Percentiles rank a stretch among this genome's conserved stretches.
Conservation (phyloP, 805 yeast species). For the Candida mattraensis region DNA sequence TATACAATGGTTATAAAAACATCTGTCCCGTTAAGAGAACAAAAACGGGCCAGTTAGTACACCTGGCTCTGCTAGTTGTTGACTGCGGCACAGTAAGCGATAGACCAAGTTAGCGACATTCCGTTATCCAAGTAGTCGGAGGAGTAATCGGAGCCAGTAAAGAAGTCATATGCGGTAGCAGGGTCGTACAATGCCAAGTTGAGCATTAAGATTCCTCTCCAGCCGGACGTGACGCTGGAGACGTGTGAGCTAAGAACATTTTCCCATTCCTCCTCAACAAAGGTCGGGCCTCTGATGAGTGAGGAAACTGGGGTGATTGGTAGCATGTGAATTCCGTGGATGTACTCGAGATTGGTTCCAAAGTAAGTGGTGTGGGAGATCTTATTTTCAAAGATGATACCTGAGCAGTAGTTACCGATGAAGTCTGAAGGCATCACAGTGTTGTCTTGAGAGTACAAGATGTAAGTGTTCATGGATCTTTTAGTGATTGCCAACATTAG, state of each 20-base stretch:
- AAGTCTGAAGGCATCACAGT: slow-evolving; percentile 46
- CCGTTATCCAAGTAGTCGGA: slow-evolving; percentile 70
- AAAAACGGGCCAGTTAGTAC: no score
- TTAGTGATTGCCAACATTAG: slow-evolving; percentile 55
- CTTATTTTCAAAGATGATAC: slow-evolving; percentile 66
- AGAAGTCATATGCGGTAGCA: slow-evolving; percentile 57
- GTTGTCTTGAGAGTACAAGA: slow-evolving; percentile 48
- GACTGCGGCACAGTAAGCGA: slow-evolving; percentile 67
- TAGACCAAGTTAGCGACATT: slow-evolving; percentile 84
- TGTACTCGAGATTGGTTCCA: slow-evolving; percentile 54
- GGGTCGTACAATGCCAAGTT: slow-evolving; percentile 80
- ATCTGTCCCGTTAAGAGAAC: no score
- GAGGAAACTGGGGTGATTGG: slow-evolving; percentile 69
- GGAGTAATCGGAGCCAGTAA: slow-evolving; percentile 54
- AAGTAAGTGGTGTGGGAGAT: slow-evolving; percentile 67
- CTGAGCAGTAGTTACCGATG: slow-evolving; percentile 55
- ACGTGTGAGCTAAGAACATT: slow-evolving; percentile 48
- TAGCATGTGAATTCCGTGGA: slow-evolving; percentile 75
- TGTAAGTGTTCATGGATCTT: slow-evolving; percentile 51
- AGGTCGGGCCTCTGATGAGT: slow-evolving; percentile 53
- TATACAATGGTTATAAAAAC: neutral
- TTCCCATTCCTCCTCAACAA: slow-evolving; percentile 68
- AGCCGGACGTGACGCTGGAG: slow-evolving; percentile 59
- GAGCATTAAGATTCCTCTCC: slow-evolving; percentile 74
- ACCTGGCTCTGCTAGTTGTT: no score